Evolutionary conservation across 1,284 basidiomycete species (phyloP).

Genomic region (Cystobasidiaceae sp.): DNA sequence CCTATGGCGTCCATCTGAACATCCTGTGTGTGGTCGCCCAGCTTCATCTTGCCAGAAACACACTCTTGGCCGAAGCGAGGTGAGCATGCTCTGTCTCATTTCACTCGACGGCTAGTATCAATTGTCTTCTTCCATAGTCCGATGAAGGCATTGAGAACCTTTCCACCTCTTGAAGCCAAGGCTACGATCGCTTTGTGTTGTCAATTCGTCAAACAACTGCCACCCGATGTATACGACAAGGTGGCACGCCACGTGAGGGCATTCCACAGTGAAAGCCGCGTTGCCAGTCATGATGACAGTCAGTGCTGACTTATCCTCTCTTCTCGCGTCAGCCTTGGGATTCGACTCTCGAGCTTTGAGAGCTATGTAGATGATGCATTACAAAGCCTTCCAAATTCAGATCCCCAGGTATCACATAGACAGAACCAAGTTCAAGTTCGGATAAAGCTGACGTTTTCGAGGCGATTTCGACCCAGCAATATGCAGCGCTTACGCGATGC

Average conservation of each 20-base stretch:
- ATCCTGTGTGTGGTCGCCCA: slow-evolving; percentile 95
- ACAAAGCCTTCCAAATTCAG: too few relatives aligned
- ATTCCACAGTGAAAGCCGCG: background rate
- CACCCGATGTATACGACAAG: slow-evolving; percentile 80
- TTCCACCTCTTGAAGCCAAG: slow-evolving; percentile 81
- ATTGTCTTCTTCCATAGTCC: slow-evolving; percentile 61
- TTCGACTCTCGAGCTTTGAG: too few relatives aligned
- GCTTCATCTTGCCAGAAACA: slow-evolving; percentile 77
- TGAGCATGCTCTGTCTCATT: background rate
- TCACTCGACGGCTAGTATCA: background rate
- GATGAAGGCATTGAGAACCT: slow-evolving; percentile 89
- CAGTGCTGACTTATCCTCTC: too few relatives aligned
- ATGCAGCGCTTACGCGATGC: too few relatives aligned
- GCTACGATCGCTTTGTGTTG: slow-evolving; percentile 87
- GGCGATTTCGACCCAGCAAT: too few relatives aligned
- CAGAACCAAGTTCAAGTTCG: too few relatives aligned
- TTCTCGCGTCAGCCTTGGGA: background rate
- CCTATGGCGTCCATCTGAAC: slow-evolving; percentile 92
- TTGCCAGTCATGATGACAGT: background rate
- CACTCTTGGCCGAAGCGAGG: slow-evolving; percentile 69
- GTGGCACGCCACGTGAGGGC: slow-evolving; percentile 65
- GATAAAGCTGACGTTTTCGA: too few relatives aligned
- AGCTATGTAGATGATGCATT: too few relatives aligned
- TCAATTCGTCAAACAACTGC: slow-evolving; percentile 83
- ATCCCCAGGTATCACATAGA: too few relatives aligned